Conservation (phyloP, 1,139 yeast species). For the Scheffersomyces segobiensis region DNA sequence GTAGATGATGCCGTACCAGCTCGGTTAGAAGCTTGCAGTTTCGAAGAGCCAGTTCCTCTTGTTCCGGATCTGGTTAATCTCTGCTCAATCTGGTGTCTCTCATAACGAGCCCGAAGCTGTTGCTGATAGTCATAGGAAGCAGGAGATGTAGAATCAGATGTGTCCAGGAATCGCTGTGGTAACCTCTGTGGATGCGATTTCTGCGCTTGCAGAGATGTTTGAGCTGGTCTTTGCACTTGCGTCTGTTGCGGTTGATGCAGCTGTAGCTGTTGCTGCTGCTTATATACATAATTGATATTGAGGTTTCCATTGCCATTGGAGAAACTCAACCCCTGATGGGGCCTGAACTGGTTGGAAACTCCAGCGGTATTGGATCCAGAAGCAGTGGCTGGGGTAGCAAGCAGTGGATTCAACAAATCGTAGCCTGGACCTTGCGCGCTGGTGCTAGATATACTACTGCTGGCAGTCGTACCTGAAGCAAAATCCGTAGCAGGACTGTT, state of each 20-base stretch:
- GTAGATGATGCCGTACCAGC: slow-evolving; percentile 3
- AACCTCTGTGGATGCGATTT: slow-evolving; percentile 8
- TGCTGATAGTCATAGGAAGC: slow-evolving; percentile 26
- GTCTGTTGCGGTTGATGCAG: slow-evolving; percentile 8
- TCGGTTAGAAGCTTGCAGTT: slow-evolving; percentile 2
- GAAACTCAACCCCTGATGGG: slow-evolving; percentile 31
- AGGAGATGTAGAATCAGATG: slow-evolving; percentile 7
- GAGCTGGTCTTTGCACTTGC: slow-evolving; percentile 2
- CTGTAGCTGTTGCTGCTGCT: slow-evolving; percentile 11
- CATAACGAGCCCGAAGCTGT: slow-evolving; percentile 27
- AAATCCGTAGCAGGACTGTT: slow-evolving; percentile 7
- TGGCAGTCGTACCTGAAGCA: slow-evolving; percentile 2
- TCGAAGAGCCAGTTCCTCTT: slow-evolving; percentile 6
- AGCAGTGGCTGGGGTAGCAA: slow-evolving; percentile 5
- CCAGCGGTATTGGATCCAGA: slow-evolving; percentile 13
- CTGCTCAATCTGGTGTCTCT: slow-evolving; percentile 17
- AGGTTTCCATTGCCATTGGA: slow-evolving; percentile 17
- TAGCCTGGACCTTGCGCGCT: slow-evolving; percentile 12
- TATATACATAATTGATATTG: slow-evolving; percentile 13
- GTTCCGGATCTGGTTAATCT: slow-evolving; percentile 14
- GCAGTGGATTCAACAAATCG: slow-evolving; percentile 27
- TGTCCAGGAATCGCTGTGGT: slow-evolving; percentile 12
- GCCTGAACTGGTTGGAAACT: slow-evolving; percentile 27
- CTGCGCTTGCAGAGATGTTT: slow-evolving; percentile 2
- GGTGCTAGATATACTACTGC: slow-evolving; percentile 16